Evolutionary conservation across 2,329 filamentous ascomycete species (phyloP).

Genomic region (Rugonectria rugulosa): DNA sequence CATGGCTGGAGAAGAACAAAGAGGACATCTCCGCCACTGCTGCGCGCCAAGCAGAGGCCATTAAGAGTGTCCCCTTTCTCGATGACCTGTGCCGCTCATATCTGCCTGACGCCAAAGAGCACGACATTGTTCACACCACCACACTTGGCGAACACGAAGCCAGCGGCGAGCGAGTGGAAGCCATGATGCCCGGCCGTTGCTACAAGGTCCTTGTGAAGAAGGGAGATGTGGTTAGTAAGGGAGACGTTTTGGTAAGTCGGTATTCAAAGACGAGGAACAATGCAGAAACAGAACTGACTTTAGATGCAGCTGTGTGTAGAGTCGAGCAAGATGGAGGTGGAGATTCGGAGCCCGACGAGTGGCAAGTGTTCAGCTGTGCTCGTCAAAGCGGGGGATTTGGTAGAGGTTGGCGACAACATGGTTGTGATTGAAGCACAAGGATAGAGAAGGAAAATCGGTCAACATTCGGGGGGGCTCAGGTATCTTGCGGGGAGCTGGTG

Average conservation of each 20-base stretch:
- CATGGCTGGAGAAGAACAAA: slow-evolving; percentile 42
- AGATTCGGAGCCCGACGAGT: slow-evolving; percentile 40
- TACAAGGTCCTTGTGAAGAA: slow-evolving; percentile 42
- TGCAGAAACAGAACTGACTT: background rate
- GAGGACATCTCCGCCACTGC: slow-evolving; percentile 34
- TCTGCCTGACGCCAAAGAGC: slow-evolving; percentile 18
- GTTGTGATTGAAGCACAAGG: slow-evolving; percentile 33
- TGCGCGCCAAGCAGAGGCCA: slow-evolving; percentile 33
- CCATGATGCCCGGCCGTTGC: slow-evolving; percentile 45
- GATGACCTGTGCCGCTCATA: slow-evolving; percentile 40
- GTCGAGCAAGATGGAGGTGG: slow-evolving; percentile 50
- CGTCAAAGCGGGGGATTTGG: slow-evolving; percentile 39
- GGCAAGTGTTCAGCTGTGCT: slow-evolving; percentile 39
- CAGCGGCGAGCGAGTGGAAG: slow-evolving; percentile 37
- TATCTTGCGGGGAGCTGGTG: background rate
- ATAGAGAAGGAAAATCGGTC: background rate
- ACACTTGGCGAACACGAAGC: background rate
- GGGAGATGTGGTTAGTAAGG: slow-evolving; percentile 35
- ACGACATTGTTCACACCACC: background rate
- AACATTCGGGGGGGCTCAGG: background rate
- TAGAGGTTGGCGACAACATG: slow-evolving; percentile 41
- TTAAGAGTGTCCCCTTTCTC: slow-evolving; percentile 39
- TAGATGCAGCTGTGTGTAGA: slow-evolving; percentile 42
- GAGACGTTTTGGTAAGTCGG: slow-evolving; percentile 40
- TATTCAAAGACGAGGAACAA: background rate